A percentile compares a stretch with the other conserved stretches of the same genome.
phyloP scores from a whole-genome alignment of 2,329 filamentous ascomycete species.

The Orbilia blumenaviensis region DNA sequence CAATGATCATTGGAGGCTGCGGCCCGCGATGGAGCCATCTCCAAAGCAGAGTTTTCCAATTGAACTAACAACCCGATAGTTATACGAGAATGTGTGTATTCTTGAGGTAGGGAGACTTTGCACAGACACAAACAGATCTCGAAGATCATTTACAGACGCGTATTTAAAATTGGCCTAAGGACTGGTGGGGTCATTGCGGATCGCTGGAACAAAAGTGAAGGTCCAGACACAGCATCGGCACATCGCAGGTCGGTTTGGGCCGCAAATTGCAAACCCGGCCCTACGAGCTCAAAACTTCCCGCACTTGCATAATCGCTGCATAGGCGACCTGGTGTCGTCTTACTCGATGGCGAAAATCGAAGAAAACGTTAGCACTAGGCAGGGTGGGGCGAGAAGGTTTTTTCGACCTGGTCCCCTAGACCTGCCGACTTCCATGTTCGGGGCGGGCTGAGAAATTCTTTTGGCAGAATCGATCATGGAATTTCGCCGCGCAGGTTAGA shows the following conservation, averaged over 20 bases:
- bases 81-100: neutral
- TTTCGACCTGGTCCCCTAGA: neutral
- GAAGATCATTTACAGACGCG: slow-evolving; percentile 18
- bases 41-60: neutral
- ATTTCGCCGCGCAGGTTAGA: slow-evolving; percentile 17
- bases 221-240: slow-evolving; percentile 16
- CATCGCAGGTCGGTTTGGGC: slow-evolving; percentile 25
- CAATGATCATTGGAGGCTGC: slow-evolving; percentile 52
- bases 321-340: slow-evolving; percentile 47
- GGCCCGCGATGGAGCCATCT: slow-evolving; percentile 18
- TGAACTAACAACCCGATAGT: neutral
- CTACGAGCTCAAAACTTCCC: slow-evolving; percentile 42
- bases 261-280: slow-evolving; percentile 18
- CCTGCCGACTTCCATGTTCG: slow-evolving; percentile 40
- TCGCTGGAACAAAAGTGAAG: neutral
- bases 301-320: slow-evolving; percentile 52
- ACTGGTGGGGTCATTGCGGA: neutral
- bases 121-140: neutral
- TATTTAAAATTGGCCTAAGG: slow-evolving; percentile 11
- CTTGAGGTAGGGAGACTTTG: neutral
- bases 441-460: slow-evolving; percentile 30
- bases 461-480: slow-evolving; percentile 28
- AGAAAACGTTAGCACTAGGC: slow-evolving; percentile 27
- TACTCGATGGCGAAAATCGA: slow-evolving; percentile 45
- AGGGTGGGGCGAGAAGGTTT: slow-evolving; percentile 39